A percentile compares a stretch with the other conserved stretches of the same genome.
These are phyloP conservation scores for Pythium coloratum DNA, from an alignment of 352 stramenopile species.

Conservation along the genomic window DNA sequence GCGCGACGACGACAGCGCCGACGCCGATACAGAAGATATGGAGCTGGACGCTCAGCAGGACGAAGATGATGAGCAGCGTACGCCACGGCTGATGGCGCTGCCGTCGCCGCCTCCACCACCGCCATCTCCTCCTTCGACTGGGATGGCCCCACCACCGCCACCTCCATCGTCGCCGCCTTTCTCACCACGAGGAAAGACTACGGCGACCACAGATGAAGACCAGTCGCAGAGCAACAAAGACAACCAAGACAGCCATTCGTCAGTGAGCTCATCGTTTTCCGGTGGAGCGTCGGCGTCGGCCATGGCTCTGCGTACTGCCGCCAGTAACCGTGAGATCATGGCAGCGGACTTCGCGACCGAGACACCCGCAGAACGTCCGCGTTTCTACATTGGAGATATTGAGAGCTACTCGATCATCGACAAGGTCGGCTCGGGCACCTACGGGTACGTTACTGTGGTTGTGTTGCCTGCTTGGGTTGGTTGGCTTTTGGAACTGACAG, in stretches of 20 bases:
- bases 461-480: neutral
- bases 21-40: slow-evolving; percentile 29
- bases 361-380: slow-evolving; percentile 37
- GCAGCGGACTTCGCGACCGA: slow-evolving; percentile 42
- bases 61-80: slow-evolving; percentile 33
- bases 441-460: slow-evolving; percentile 55
- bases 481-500: neutral
- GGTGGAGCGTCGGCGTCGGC: slow-evolving; percentile 38
- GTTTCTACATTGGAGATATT: slow-evolving; percentile 86
- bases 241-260: slow-evolving; percentile 16
- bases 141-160: slow-evolving; percentile 34
- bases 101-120: slow-evolving; percentile 36
- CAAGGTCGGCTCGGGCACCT: slow-evolving; percentile 84
- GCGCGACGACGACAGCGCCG: slow-evolving; percentile 23
- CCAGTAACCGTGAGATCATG: slow-evolving; percentile 76
- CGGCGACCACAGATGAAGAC: slow-evolving; percentile 21
- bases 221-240: slow-evolving; percentile 18
- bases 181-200: slow-evolving; percentile 39
- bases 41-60: slow-evolving; percentile 15
- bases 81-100: slow-evolving; percentile 21
- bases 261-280: slow-evolving; percentile 26
- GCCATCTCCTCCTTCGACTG: slow-evolving; percentile 41
- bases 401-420: slow-evolving; percentile 89
- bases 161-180: slow-evolving; percentile 60
- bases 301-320: slow-evolving; percentile 70